Conservation (phyloP, 164 flowering plant species). For the Liquidambar formosana region DNA sequence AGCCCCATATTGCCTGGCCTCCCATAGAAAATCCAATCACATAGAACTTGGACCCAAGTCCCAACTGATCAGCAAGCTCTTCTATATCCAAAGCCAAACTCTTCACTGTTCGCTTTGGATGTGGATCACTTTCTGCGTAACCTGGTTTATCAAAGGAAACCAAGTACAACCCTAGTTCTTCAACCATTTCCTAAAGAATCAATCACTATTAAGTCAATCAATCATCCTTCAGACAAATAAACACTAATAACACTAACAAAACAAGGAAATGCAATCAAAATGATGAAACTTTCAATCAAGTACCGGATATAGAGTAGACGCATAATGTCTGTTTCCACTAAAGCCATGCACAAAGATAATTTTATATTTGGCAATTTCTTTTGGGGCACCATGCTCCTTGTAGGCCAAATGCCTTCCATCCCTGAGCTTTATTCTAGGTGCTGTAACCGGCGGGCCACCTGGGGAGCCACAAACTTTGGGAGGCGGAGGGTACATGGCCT, state of each 20-base stretch:
- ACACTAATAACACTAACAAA: not conserved
- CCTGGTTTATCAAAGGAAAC: slow-evolving; percentile 55
- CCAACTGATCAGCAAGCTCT: slow-evolving; percentile 57
- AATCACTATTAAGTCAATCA: not conserved
- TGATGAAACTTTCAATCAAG: too few relatives aligned
- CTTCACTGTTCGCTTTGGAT: slow-evolving; percentile 42
- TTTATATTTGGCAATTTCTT: slow-evolving; percentile 26
- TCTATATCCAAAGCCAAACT: slow-evolving; percentile 49
- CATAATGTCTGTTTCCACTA: slow-evolving; percentile 22
- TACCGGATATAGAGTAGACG: slow-evolving; percentile 20
- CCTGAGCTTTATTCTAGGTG: slow-evolving; percentile 27
- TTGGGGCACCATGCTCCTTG: slow-evolving; percentile 34
- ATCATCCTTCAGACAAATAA: not conserved
- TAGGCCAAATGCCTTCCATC: slow-evolving; percentile 41
- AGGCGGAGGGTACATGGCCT: slow-evolving; percentile 31
- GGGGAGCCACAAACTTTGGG: slow-evolving; percentile 29
- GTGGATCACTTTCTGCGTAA: slow-evolving; percentile 63
- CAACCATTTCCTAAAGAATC: slow-evolving; percentile 33
- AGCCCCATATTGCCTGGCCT: slow-evolving; percentile 47
- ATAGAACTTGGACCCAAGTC: slow-evolving; percentile 45
- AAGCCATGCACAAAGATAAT: slow-evolving; percentile 32
- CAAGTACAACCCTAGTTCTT: slow-evolving; percentile 38
- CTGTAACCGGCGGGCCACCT: slow-evolving; percentile 29
- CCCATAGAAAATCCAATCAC: slow-evolving; percentile 55
- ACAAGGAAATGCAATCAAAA: not conserved